Percentiles rank a stretch among this genome's conserved stretches.
phyloP scores from a whole-genome alignment of 257 asterid species.

The Penstemon barbatus region DNA sequence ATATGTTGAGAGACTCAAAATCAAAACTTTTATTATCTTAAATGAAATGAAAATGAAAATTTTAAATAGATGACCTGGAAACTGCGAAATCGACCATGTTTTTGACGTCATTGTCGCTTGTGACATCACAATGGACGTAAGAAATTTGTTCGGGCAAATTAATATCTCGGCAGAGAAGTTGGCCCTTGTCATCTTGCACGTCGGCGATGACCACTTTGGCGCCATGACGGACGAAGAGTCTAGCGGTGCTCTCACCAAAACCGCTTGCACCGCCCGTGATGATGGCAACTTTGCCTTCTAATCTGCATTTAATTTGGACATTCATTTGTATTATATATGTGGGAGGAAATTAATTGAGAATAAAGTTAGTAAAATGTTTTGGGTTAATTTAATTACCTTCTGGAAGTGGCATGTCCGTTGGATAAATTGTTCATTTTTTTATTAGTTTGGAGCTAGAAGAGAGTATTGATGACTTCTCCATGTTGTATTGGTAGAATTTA shows the following conservation, averaged over 20 bases:
- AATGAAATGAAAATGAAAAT: not conserved
- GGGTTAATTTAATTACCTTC: constrained; percentile 16
- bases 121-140: constrained; percentile 71
- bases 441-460: not conserved
- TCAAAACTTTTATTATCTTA: too few species aligned
- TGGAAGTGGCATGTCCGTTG: not conserved
- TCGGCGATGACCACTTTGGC: constrained; percentile 75
- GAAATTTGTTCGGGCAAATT: constrained; percentile 32
- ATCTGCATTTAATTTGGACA: constrained; percentile 29
- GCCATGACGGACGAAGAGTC: constrained; percentile 63
- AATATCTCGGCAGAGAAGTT: constrained; percentile 39
- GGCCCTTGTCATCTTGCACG: constrained; percentile 65
- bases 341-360: too few species aligned
- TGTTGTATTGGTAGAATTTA: constrained; percentile 9
- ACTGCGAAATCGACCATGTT: constrained; percentile 43
- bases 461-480: not conserved
- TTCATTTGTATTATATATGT: too few species aligned
- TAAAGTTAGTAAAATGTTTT: too few species aligned
- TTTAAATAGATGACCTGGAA: constrained; percentile 20
- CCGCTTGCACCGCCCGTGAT: constrained; percentile 93
- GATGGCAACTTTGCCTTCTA: constrained; percentile 77
- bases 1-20: too few species aligned
- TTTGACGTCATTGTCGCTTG: constrained; percentile 47
- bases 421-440: constrained; percentile 22
- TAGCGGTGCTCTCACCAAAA: constrained; percentile 70